A percentile compares a stretch with the other conserved stretches of the same genome.
These are phyloP conservation scores for Malus hybrid DNA, from an alignment of 331 rosid species.

Conservation along the genomic window DNA sequence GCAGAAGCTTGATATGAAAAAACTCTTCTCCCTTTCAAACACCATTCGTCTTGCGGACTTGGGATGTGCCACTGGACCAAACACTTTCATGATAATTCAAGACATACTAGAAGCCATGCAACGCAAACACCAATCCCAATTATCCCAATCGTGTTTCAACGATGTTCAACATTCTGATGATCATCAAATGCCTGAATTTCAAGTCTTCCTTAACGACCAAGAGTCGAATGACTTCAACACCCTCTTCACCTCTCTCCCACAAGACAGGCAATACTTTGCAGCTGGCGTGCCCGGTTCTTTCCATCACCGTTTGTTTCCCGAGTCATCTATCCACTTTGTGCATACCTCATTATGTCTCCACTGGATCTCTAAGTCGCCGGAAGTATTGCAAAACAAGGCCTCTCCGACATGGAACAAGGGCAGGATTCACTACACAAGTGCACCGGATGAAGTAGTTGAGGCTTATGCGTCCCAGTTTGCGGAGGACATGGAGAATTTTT, in stretches of 20 bases:
- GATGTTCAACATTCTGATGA: not conserved
- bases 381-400: constrained; percentile 14
- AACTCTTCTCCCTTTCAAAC: constrained; percentile 9
- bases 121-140: constrained; percentile 16
- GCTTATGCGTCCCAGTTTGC: constrained; percentile 40
- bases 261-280: constrained; percentile 22
- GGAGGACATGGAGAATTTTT: constrained; percentile 21
- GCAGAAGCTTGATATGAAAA: constrained; percentile 20
- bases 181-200: constrained; percentile 23
- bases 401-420: constrained; percentile 43
- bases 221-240: constrained; percentile 46
- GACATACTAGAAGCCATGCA: constrained; percentile 20
- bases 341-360: constrained; percentile 18
- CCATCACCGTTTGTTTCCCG: constrained; percentile 32
- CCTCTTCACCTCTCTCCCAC: constrained; percentile 34
- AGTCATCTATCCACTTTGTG: constrained; percentile 32
- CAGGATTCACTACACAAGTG: constrained; percentile 36
- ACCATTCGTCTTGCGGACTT: constrained; percentile 39
- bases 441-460: constrained; percentile 25
- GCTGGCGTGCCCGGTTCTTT: constrained; percentile 52
- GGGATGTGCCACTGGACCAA: constrained; percentile 55
- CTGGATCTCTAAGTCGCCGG: constrained; percentile 41
- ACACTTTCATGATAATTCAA: constrained; percentile 25
- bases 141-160: not conserved
- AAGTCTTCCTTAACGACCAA: constrained; percentile 43